Evolutionary conservation across 164 flowering plant species (phyloP), one percentile per base, ranked within the genome.

Genomic region (Amborella trichopoda): DNA sequence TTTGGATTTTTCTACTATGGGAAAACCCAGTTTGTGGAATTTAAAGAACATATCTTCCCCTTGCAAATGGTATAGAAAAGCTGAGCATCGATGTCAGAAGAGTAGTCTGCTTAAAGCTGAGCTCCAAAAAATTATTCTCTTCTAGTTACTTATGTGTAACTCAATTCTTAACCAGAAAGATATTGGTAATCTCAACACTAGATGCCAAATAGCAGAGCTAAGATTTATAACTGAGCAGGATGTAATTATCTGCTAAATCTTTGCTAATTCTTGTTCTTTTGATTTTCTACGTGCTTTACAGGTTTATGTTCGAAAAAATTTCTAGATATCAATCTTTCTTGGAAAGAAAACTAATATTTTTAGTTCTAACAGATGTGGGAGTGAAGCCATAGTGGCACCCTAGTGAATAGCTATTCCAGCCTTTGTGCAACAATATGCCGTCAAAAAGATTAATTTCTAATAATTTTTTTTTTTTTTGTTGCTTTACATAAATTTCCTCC

Each of bases 401-500:
- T 88, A 20, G 49, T 39, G 18, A 81, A 57, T 68, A 71, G 76
- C 50, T 76, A 88, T 60, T 81, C 86, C 27, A 89, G 96, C 49
- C 74, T 69, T 3, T 84, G 94, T 62, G 89, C 86, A 17, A 65
- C 62, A 9, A 43, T 76, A 45, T 48, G 67, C 22, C 53, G 12
- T 28, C 61, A 44, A 10, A 41, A 74, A 74, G 86, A 91, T 80
- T 8, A 30, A 30, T 14, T 14, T 8, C 14, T 14, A 9, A 8
- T 30, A 9, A 30, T 30, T 9, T 14, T 30, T 9, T 30, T 30
- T 30, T 9, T 8, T 8, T 8, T 30, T 1, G 14, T 30, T 8
- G 9, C 11, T 14, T 30, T 30, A 8, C 34, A 9, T 30, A 1
- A 30, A 30, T 30, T 9, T 8, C n/a, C n/a, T 30, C 14, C 34